Base-by-base conservation (phyloP, 2,329 filamentous ascomycete species). In the Knoxdaviesia proteae region DNA sequence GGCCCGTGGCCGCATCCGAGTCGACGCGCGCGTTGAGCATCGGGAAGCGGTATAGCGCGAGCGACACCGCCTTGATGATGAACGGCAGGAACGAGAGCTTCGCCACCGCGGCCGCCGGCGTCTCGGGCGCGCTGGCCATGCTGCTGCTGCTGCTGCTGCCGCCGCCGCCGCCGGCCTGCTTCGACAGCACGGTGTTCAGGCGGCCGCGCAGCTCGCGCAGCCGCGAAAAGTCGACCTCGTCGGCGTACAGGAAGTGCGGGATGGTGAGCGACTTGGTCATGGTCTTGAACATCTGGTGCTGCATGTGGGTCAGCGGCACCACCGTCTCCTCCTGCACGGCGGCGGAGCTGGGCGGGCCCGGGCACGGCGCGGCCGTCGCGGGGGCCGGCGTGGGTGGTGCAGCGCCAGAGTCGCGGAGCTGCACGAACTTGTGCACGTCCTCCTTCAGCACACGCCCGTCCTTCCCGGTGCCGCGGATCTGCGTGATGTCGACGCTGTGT, bases 161-260 rank as follows among this genome's bases (percentile, higher is more conserved):
- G 54, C 53, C 51, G 46, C 63, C 56, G 69, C 75, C 51, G 70
- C 66, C 46, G 31, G 53, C 47, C 5, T 51, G 45, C 38, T 53
- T 53, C 36, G 58, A 52, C 8, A 79, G 64, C n/a, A 68, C 64
- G 49, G 63, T 68, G 61, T 93, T 93, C 45, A 94, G 70, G 40
- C 74, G 78, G 47, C 67, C 65, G 39, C 90, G 82, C 42, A 94
- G 68, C 40, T 71, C 61, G 45, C 76, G 75, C 5, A 98, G 70
- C 36, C 70, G 66, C 38, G 80, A 78, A 57, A 94, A 79, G 61
- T 92, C 81, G 41, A 94, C 67, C 55, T 88, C 83, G 59, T 94
- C 86, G 36, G 84, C 80, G 62, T 93, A 98, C 47, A 96, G 74
- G 61, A 98, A 94, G 61, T 96, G 90, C 0, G 90, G 90, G 52